These are phyloP conservation scores for Mytilinidion resinicola DNA, from an alignment of 495 filamentous ascomycete species.

Conservation along the genomic window DNA sequence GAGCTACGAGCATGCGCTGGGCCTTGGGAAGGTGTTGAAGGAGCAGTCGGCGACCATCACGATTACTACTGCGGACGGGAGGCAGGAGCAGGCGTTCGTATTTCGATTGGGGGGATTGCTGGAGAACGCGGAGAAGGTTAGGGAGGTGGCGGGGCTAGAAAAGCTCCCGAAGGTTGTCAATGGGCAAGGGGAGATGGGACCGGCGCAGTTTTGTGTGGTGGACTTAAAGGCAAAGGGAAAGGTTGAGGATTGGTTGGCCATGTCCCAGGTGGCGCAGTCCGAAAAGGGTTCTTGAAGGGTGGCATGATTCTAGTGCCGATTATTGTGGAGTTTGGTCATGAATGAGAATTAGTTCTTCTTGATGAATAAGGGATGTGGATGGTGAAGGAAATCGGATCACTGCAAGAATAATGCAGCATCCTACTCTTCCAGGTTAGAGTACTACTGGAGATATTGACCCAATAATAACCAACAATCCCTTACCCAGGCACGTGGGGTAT, in stretches of 20 bases:
- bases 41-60: constrained; percentile 17
- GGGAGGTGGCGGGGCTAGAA: constrained; percentile 16
- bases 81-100: constrained; percentile 1
- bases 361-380: too few species aligned
- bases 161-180: constrained; percentile 10
- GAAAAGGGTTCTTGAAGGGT: background rate
- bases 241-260: constrained; percentile 12
- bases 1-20: constrained; percentile 26
- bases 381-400: too few species aligned
- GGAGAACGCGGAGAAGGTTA: constrained; percentile 12
- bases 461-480: too few species aligned
- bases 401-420: too few species aligned
- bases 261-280: constrained; percentile 4
- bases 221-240: constrained; percentile 4
- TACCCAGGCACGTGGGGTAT: too few species aligned
- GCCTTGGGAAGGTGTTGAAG: constrained; percentile 10
- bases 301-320: background rate
- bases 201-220: constrained; percentile 14
- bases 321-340: too few species aligned
- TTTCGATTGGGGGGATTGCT: constrained; percentile 23
- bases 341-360: too few species aligned
- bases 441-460: too few species aligned
- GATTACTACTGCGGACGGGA: constrained; percentile 7
- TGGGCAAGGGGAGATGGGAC: constrained; percentile 2
- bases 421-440: too few species aligned